Percentiles rank a stretch among this genome's conserved stretches.
Evolutionary conservation across 2,329 filamentous ascomycete species (phyloP).

Genomic region (Penicillium capsulatum): DNA sequence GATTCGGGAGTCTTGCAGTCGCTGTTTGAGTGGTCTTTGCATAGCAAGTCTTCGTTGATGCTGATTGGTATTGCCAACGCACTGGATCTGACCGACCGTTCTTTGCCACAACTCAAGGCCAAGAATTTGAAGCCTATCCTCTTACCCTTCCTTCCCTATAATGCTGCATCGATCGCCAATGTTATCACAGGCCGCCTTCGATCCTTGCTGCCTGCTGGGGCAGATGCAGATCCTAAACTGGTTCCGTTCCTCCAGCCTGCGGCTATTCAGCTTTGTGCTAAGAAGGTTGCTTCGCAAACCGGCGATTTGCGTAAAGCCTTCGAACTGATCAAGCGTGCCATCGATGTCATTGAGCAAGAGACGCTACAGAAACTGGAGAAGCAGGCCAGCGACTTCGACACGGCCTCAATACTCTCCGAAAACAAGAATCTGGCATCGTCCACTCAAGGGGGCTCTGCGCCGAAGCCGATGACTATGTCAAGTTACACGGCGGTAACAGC

Average conservation of each 20-base stretch:
- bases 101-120: conserved; percentile 86
- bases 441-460: conserved; percentile 33
- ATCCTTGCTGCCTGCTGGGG: conserved; percentile 57
- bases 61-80: conserved; percentile 95
- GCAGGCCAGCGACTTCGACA: conserved; percentile 51
- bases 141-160: conserved; percentile 90
- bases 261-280: conserved; percentile 87
- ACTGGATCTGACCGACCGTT: conserved; percentile 89
- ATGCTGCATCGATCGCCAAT: conserved; percentile 75
- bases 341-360: conserved; percentile 85
- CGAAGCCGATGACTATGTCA: conserved; percentile 42
- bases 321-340: conserved; percentile 82
- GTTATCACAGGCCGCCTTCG: conserved; percentile 82
- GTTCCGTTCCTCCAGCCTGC: conserved; percentile 90
- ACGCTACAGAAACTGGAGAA: conserved; percentile 69
- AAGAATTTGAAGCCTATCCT: conserved; percentile 86
- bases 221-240: conserved; percentile 50
- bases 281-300: conserved; percentile 90
- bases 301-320: conserved; percentile 94
- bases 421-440: conserved; percentile 67
- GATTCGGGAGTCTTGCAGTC: conserved; percentile 86
- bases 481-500: conserved; percentile 71
- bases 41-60: conserved; percentile 71
- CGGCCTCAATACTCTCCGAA: conserved; percentile 72
- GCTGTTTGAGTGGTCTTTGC: conserved; percentile 94